phyloP scores from a whole-genome alignment of 805 yeast genomes.

The Starmerella khaoyaiensis region DNA sequence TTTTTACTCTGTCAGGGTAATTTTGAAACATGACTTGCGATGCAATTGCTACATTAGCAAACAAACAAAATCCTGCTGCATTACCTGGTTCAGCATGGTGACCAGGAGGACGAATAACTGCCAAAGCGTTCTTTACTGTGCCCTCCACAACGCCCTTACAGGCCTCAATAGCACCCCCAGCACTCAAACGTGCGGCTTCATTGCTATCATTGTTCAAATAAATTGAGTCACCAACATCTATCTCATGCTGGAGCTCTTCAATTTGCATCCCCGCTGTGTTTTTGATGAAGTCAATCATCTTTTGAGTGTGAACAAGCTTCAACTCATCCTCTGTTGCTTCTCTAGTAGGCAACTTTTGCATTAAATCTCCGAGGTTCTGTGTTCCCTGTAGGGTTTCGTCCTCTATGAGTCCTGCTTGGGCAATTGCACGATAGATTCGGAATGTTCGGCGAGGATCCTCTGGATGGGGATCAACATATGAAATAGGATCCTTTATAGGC shows the following conservation, averaged over 20 bases:
- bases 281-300: constrained; percentile 62
- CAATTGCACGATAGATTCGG: constrained; percentile 81
- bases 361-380: constrained; percentile 68
- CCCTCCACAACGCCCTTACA: constrained; percentile 93
- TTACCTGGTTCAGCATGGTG: constrained; percentile 98
- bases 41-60: constrained; percentile 94
- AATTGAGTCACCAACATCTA: constrained; percentile 87
- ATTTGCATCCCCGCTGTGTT: constrained; percentile 66
- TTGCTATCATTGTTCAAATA: constrained; percentile 86
- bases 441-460: constrained; percentile 96
- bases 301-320: constrained; percentile 67
- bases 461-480: constrained; percentile 96
- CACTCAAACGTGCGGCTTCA: constrained; percentile 75
- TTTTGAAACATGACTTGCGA: constrained; percentile 68
- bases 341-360: constrained; percentile 81
- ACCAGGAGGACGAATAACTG: constrained; percentile 97
- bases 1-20: constrained; percentile 80
- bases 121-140: constrained; percentile 76
- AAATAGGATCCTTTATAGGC: constrained; percentile 79
- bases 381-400: constrained; percentile 64
- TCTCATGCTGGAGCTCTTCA: constrained; percentile 62
- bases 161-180: constrained; percentile 96
- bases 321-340: constrained; percentile 84
- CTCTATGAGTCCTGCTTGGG: constrained; percentile 79
- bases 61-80: constrained; percentile 94